A percentile compares a stretch with the other conserved stretches of the same genome.
phyloP scores from a whole-genome alignment of 1,139 yeast species.

The Nakaseomyces glabratus region DNA sequence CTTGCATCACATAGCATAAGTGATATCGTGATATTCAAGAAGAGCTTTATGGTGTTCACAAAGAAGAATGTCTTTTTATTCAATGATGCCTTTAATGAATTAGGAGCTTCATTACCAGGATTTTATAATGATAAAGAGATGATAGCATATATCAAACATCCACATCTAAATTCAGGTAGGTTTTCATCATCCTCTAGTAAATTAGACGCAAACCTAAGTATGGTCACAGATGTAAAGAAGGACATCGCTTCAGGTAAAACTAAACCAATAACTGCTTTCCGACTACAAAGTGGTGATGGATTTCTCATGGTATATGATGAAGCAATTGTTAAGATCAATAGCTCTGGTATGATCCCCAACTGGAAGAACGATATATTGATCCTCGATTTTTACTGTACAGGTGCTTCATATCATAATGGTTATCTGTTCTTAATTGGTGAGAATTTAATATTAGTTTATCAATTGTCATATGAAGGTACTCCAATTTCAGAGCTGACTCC shows the following conservation, averaged over 20 bases:
- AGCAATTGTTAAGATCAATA: slow-evolving; percentile 62
- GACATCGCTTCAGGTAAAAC: slow-evolving; percentile 27
- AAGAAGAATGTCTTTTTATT: slow-evolving; percentile 61
- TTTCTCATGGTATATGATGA: slow-evolving; percentile 63
- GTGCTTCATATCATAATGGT: slow-evolving; percentile 49
- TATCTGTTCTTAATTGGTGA: slow-evolving; percentile 55
- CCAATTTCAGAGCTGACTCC: slow-evolving; percentile 34
- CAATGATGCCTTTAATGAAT: slow-evolving; percentile 44
- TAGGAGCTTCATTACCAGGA: slow-evolving; percentile 45
- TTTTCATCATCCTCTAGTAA: slow-evolving; percentile 29
- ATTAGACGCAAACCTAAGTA: slow-evolving; percentile 32
- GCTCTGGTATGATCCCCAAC: slow-evolving; percentile 54
- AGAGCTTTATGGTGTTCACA: slow-evolving; percentile 58
- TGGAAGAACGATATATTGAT: slow-evolving; percentile 43
- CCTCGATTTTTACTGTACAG: slow-evolving; percentile 53
- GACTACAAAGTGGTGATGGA: slow-evolving; percentile 39
- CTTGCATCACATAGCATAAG: slow-evolving; percentile 47
- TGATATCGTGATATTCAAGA: slow-evolving; percentile 50
- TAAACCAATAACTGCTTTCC: slow-evolving; percentile 59
- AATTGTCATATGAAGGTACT: slow-evolving; percentile 34
- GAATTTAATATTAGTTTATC: slow-evolving; percentile 64
- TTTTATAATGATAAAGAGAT: slow-evolving; percentile 28
- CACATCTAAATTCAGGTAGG: slow-evolving; percentile 17
- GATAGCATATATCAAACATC: slow-evolving; percentile 21
- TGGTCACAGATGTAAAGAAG: slow-evolving; percentile 27